phyloP scores from a whole-genome alignment of 306 rosid genomes.

The Quercus robur region DNA sequence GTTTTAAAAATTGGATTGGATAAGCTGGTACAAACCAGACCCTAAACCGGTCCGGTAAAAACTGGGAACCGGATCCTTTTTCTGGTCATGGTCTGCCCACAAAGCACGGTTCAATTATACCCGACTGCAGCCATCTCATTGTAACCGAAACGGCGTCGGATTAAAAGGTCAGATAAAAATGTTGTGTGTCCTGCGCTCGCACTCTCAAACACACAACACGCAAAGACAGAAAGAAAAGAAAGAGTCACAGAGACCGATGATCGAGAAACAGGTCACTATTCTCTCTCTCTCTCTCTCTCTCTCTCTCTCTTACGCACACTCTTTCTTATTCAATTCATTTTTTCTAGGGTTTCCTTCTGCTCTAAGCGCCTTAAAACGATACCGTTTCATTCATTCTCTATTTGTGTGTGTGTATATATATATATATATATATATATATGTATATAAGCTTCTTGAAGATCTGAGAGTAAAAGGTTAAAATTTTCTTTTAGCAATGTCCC shows the following conservation, averaged over 20 bases:
- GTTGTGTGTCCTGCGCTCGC: too few species aligned
- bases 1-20: too few species aligned
- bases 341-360: background rate
- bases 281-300: background rate
- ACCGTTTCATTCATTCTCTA: too few species aligned
- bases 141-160: background rate
- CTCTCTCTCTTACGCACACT: background rate
- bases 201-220: too few species aligned
- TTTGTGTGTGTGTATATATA: too few species aligned
- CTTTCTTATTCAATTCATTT: background rate
- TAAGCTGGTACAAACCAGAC: too few species aligned
- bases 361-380: background rate
- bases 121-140: too few species aligned
- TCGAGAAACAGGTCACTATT: background rate
- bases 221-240: background rate
- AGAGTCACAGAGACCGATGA: background rate
- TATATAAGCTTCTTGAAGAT: background rate
- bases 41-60: too few species aligned
- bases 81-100: too few species aligned
- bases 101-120: too few species aligned
- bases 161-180: background rate
- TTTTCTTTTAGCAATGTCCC: background rate
- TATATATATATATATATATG: too few species aligned
- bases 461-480: conserved; percentile 1
- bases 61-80: too few species aligned